These are phyloP conservation scores for Zygnema circumcarinatum DNA, from an alignment of 139 green algal species.

Conservation along the genomic window DNA sequence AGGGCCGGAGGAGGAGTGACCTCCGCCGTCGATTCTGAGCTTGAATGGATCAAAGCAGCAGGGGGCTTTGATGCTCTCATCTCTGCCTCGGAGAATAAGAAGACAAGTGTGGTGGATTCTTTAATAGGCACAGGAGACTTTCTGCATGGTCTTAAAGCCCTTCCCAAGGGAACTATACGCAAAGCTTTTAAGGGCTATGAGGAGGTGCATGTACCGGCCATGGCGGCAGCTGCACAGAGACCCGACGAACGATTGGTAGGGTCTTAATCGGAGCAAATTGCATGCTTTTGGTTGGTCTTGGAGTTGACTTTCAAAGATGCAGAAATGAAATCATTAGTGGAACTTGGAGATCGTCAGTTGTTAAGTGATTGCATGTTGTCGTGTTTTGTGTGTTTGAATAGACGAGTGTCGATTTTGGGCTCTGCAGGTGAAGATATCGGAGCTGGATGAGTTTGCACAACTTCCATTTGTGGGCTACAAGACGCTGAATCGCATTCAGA, in stretches of 20 bases:
- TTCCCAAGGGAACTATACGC: constrained; percentile 80
- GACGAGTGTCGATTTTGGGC: too few species aligned
- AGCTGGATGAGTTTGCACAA: constrained; percentile 60
- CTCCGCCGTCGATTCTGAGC: constrained; percentile 17
- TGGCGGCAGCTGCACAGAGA: constrained; percentile 22
- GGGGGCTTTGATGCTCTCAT: constrained; percentile 46
- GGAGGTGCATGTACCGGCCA: constrained; percentile 93
- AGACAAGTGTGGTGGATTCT: constrained; percentile 33
- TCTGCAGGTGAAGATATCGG: constrained; percentile 54
- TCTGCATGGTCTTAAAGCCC: constrained; percentile 44
- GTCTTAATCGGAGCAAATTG: neutral
- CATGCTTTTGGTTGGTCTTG: neutral
- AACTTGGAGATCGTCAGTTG: neutral
- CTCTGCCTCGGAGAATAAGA: constrained; percentile 29
- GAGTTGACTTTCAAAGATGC: neutral
- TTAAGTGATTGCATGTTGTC: neutral
- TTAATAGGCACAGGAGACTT: constrained; percentile 55
- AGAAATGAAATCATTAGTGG: constrained; percentile 3
- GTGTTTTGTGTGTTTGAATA: neutral
- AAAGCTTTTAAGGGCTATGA: constrained; percentile 91
- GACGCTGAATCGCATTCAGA: constrained; percentile 91
- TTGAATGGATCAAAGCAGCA: constrained; percentile 33
- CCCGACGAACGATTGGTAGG: constrained; percentile 1
- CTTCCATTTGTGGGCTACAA: constrained; percentile 90
- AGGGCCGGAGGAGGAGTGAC: neutral